These are phyloP conservation scores for Stereum hirsutum DNA, from an alignment of 1,284 basidiomycete species.

Conservation along the genomic window DNA sequence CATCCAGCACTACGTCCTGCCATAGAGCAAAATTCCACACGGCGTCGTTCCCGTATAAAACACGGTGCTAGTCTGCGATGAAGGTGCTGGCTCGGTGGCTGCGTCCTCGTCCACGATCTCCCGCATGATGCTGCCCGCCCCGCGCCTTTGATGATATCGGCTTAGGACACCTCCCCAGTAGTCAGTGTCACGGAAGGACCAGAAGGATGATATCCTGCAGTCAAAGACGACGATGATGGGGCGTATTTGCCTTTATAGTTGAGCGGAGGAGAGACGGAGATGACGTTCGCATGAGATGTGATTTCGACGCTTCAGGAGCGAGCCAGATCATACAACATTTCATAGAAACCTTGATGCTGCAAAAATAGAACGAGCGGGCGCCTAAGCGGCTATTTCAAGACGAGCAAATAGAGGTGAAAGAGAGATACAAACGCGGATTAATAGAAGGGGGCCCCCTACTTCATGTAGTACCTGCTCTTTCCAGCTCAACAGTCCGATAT, in stretches of 20 bases:
- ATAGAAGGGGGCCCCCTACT: slow-evolving; percentile 41
- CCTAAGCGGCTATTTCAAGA: too few species aligned
- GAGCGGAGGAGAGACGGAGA: too few species aligned
- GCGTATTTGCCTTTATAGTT: not conserved
- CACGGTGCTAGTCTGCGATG: slow-evolving; percentile 3
- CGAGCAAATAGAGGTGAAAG: too few species aligned
- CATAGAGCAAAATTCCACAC: not conserved
- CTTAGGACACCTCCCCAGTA: too few species aligned
- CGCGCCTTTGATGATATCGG: too few species aligned
- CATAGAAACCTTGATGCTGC: slow-evolving; percentile 6
- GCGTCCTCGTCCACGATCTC: slow-evolving; percentile 11
- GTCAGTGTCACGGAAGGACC: too few species aligned
- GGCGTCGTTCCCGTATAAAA: slow-evolving; percentile 7
- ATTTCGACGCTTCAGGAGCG: slow-evolving; percentile 7
- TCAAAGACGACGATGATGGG: not conserved
- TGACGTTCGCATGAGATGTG: not conserved
- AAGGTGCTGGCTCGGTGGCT: not conserved
- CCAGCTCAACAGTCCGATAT: slow-evolving; percentile 39
- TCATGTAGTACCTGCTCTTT: slow-evolving; percentile 42
- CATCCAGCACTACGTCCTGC: too few species aligned
- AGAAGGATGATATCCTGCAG: not conserved
- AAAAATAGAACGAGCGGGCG: too few species aligned
- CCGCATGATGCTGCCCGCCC: too few species aligned
- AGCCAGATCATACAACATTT: slow-evolving; percentile 24
- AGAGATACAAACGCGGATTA: slow-evolving; percentile 31